These are phyloP conservation scores for Aureobasidium sp. DNA, from an alignment of 2,329 filamentous ascomycete species.

Conservation along the genomic window DNA sequence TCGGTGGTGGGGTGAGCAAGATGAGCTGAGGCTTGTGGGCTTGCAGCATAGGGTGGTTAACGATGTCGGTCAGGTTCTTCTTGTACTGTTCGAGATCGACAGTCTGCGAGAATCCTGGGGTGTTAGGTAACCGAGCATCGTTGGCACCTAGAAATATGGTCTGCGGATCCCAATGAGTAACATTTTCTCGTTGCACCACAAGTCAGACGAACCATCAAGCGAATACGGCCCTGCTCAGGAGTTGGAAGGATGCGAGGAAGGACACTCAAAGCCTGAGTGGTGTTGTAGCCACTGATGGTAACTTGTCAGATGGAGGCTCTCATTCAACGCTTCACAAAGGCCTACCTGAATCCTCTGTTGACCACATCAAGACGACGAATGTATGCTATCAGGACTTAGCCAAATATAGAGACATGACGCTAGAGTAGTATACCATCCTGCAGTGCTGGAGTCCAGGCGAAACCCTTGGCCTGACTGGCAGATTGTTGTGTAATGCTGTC, in stretches of 20 bases:
- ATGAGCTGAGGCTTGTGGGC: slow-evolving; percentile 64
- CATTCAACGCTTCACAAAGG: neutral
- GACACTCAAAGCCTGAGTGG: slow-evolving; percentile 60
- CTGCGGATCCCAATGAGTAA: slow-evolving; percentile 32
- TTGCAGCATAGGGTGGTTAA: slow-evolving; percentile 60
- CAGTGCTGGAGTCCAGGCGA: slow-evolving; percentile 65
- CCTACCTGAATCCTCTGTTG: slow-evolving; percentile 69
- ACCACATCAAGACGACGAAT: slow-evolving; percentile 73
- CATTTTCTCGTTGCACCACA: neutral
- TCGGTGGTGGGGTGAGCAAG: slow-evolving; percentile 71
- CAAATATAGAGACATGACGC: neutral
- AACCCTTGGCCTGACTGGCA: slow-evolving; percentile 54
- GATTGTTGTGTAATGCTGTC: slow-evolving; percentile 77
- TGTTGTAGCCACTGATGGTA: slow-evolving; percentile 67
- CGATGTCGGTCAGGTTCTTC: slow-evolving; percentile 61
- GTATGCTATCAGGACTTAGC: slow-evolving; percentile 48
- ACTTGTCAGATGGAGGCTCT: neutral
- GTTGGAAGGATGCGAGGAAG: slow-evolving; percentile 64
- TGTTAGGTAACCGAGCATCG: slow-evolving; percentile 63
- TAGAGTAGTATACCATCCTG: slow-evolving; percentile 50
- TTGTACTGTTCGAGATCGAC: slow-evolving; percentile 69
- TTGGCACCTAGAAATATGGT: slow-evolving; percentile 83
- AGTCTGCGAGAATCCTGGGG: slow-evolving; percentile 57
- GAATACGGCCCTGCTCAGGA: slow-evolving; percentile 52
- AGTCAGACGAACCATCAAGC: slow-evolving; percentile 51